Evolutionary conservation across 1,284 basidiomycete species (phyloP), one percentile per base, ranked within the genome.

Genomic region (Apiotrichum gracile): DNA sequence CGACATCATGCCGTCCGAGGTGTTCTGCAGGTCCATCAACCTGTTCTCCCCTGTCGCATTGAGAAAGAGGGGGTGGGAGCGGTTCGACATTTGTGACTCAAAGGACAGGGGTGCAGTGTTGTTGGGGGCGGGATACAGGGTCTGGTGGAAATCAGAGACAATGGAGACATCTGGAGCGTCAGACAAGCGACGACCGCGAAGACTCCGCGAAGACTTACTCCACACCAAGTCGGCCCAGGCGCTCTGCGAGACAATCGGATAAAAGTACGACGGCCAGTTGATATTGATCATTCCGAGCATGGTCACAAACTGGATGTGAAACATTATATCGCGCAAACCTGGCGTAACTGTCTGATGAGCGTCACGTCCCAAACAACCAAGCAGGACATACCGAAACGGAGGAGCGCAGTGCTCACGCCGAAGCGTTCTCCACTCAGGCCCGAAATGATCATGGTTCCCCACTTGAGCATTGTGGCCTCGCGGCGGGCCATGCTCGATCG

Each of bases 241-340:
- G 6, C 88, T 85, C 68, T 88, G 86, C 6, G 85, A 82, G 38
- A 94, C 79, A 44, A 94, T 78, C 16, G 92, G 89, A 74, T 96
- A 97, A 54, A 87, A 81, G 73, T 93, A 97, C 14, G 81, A 78
- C 1, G 94, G 93, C 93, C 93, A 98, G 66, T 89, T 80, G 26
- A 97, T 91, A 26, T 91, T 88, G 47, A 97, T 83, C 88, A 96
- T 94, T 25, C 85, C 85, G 22, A 97, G 77, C 44, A 85, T 82
- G 5, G 77, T 76, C 55, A 77, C 77, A 62, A 77, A 97, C 65
- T 97, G 92, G 0, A 91, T 87, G 67, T 94, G 91, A 67, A 90
- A 87, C 48, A 97, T 81, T 54, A 98, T 83, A 72, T 98, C 94
- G 57, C 92, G 82, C 76, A 93, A 79, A 6, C 91, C 91, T 1